A percentile compares a stretch with the other conserved stretches of the same genome.
phyloP scores from a whole-genome alignment of 495 filamentous ascomycete genomes.

The Penicillium bovifimosum region DNA sequence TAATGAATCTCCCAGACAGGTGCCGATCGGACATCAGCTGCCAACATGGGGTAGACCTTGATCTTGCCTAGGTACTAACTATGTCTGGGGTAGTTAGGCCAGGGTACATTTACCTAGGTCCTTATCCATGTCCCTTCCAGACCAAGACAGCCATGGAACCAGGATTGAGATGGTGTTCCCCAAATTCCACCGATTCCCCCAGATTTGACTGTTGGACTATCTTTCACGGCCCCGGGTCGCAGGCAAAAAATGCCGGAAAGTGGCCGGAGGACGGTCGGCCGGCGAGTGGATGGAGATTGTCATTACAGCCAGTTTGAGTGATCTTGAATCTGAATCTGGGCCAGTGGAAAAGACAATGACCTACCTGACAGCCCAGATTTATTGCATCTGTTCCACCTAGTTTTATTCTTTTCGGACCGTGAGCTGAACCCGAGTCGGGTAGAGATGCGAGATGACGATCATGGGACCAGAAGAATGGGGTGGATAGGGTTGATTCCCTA shows the following conservation, averaged over 20 bases:
- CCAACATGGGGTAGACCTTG: not conserved
- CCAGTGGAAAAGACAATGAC: constrained; percentile 1
- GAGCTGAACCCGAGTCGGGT: constrained; percentile 5
- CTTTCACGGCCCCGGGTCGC: not conserved
- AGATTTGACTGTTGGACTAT: not conserved
- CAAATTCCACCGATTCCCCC: constrained; percentile 6
- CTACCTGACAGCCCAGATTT: not conserved
- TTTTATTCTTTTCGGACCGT: constrained; percentile 8
- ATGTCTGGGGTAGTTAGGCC: not conserved
- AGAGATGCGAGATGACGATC: constrained; percentile 10
- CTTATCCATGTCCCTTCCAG: not conserved
- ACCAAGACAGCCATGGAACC: not conserved
- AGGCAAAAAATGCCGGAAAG: constrained; percentile 1
- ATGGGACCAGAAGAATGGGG: constrained; percentile 11
- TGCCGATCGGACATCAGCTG: constrained; percentile 23
- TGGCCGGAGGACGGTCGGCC: constrained; percentile 7
- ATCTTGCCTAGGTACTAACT: not conserved
- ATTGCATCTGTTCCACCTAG: not conserved
- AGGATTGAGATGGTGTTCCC: not conserved
- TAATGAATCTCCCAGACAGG: constrained; percentile 6
- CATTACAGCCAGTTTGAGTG: constrained; percentile 10
- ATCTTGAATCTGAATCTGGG: constrained; percentile 6
- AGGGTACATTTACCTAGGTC: not conserved
- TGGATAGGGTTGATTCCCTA: not conserved
- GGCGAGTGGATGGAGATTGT: constrained; percentile 7